Percentiles rank a stretch among this genome's conserved stretches.
phyloP scores from a whole-genome alignment of 805 yeast genomes.

The Wickerhamiella azyma region DNA sequence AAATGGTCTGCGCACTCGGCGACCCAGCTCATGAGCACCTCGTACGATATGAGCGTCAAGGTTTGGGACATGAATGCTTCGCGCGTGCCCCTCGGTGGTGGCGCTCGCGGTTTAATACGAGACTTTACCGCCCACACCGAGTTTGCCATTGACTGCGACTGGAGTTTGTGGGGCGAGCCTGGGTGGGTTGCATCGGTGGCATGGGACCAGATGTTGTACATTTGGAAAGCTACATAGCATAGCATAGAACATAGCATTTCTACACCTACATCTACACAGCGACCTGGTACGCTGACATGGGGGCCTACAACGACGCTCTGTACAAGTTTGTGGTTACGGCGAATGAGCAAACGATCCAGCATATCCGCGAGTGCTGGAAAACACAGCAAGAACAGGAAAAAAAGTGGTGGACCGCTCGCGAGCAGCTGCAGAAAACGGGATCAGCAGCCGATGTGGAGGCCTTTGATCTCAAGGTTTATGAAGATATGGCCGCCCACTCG shows the following conservation, averaged over 20 bases:
- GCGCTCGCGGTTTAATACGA: constrained; percentile 35
- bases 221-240: constrained; percentile 45
- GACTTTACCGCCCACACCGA: constrained; percentile 64
- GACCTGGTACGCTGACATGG: background rate
- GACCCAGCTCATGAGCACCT: constrained; percentile 54
- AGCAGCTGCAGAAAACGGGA: background rate
- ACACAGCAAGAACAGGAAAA: background rate
- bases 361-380: background rate
- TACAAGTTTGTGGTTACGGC: constrained; percentile 1
- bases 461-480: background rate
- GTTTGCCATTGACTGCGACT: constrained; percentile 86
- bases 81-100: constrained; percentile 13
- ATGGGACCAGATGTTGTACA: constrained; percentile 90
- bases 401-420: constrained; percentile 2
- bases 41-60: constrained; percentile 86
- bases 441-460: background rate
- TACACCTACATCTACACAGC: background rate
- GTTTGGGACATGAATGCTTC: constrained; percentile 65
- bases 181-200: constrained; percentile 93
- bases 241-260: background rate
- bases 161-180: constrained; percentile 92
- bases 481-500: background rate
- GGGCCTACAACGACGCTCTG: constrained; percentile 4
- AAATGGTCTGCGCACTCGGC: constrained; percentile 83
- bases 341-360: background rate